phyloP scores from a whole-genome alignment of 202 grass and related monocot genomes.

The Brachypodium distachyon region DNA sequence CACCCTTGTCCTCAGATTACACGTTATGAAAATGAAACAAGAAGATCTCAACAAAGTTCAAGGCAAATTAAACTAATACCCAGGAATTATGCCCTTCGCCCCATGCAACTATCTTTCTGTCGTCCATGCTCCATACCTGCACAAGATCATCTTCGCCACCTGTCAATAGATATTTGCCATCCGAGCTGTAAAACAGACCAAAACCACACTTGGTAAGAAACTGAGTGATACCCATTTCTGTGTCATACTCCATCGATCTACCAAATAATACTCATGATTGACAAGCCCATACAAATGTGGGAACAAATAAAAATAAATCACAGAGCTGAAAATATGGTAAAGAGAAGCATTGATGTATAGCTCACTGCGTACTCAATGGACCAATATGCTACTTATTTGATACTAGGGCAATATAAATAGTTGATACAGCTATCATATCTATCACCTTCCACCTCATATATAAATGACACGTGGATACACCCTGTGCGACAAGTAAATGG shows the following conservation, averaged over 20 bases:
- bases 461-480: too few species aligned
- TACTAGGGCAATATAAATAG: not conserved
- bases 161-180: conserved; percentile 89
- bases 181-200: conserved; percentile 45
- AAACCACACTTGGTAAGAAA: conserved; percentile 8
- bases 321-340: not conserved
- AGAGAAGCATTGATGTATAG: not conserved
- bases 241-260: conserved; percentile 17
- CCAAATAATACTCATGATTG: not conserved
- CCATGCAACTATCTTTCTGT: conserved; percentile 89
- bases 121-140: conserved; percentile 92
- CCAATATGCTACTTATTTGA: not conserved
- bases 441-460: too few species aligned
- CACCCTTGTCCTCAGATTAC: not conserved
- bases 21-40: not conserved
- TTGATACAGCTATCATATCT: too few species aligned
- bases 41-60: not conserved
- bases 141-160: conserved; percentile 99
- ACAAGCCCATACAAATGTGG: conserved; percentile 3
- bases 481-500: too few species aligned
- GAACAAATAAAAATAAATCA: not conserved
- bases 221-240: conserved; percentile 8
- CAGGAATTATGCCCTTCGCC: conserved; percentile 98
- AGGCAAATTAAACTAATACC: conserved; percentile 37
- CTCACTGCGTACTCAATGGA: not conserved